Evolutionary conservation across 768 basidiomycete genomes (phyloP), one percentile per base, ranked within the genome.

Genomic region (Rhizopogon rudus): DNA sequence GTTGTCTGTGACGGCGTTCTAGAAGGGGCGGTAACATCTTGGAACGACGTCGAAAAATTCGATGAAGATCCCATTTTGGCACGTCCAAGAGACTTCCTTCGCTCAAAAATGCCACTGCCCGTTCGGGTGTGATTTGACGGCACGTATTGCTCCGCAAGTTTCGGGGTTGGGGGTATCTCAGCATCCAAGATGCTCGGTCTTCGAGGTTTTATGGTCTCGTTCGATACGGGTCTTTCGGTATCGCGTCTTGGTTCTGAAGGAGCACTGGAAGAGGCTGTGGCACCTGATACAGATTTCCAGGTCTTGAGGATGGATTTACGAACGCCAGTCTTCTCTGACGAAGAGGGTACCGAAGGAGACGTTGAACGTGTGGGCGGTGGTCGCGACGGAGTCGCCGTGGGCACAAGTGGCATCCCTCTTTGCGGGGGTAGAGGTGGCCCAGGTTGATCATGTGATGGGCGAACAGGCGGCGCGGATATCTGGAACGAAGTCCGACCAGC

Each of bases 301-400:
- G 76, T 73, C 66, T 88, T 88, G 60, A 89, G 67, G 56, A 90
- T 89, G 10, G 88, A 90, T 73, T 87, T 89, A 42, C 84, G 81
- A 48, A 73, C 73, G 25, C 68, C 73, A 8, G 68, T 63, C 61
- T 76, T 81, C 59, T 81, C 77, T 60, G 71, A 71, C 29, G 76
- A 75, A 48, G 73, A 72, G n/a, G 68, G 61, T 33, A 64, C 40
- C 28, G 35, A 37, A 51, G 39, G 33, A 61, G 65, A 37, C 13
- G 49, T 56, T 57, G 10, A 56, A 28, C 29, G 44, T 7, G 25
- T 5, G 3, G 25, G 25, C 25, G 55, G 48, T 37, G 58, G 16
- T 40, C 67, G 58, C 16, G 68, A 60, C 42, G 67, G 66, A 22
- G 65, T 62, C 10, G 72, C 62, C 43, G 67, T 61, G 40, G 68